Conservation (phyloP, 352 stramenopile genomes). For the Phytophthora cryptogea region DNA sequence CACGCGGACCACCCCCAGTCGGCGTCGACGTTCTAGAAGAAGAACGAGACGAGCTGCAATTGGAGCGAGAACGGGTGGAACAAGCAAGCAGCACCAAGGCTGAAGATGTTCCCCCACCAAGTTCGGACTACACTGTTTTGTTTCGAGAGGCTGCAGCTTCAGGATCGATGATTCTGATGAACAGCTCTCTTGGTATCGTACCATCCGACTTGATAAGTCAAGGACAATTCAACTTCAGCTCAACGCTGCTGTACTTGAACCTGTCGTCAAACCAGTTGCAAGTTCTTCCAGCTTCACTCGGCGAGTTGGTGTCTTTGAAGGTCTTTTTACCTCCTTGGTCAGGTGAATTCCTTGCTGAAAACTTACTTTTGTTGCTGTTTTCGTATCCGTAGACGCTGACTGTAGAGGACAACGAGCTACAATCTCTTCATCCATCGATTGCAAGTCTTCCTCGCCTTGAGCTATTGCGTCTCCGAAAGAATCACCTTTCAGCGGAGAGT, state of each 20-base stretch:
- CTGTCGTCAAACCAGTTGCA: conserved; percentile 70
- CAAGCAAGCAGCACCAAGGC: conserved; percentile 4
- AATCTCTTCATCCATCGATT: conserved; percentile 49
- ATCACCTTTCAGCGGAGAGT: conserved; percentile 54
- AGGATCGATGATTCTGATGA: conserved; percentile 52
- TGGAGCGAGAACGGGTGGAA: conserved; percentile 30
- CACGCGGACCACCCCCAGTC: conserved; percentile 55
- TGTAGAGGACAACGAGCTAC: conserved; percentile 67
- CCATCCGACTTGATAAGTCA: conserved; percentile 33
- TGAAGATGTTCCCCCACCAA: conserved; percentile 11
- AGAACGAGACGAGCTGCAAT: conserved; percentile 65
- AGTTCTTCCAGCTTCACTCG: conserved; percentile 47
- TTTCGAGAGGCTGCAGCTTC: conserved; percentile 69
- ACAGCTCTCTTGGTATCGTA: conserved; percentile 33
- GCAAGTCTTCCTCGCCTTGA: conserved; percentile 52
- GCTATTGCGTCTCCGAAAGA: conserved; percentile 74
- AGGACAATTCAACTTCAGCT: conserved; percentile 44
- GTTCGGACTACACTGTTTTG: conserved; percentile 29
- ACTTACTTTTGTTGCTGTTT: conserved; percentile 1
- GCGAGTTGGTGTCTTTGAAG: conserved; percentile 49
- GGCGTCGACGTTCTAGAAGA: conserved; percentile 68
- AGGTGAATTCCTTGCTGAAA: not conserved
- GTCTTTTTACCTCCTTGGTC: conserved; percentile 14
- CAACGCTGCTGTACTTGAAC: conserved; percentile 65
- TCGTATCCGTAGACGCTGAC: conserved; percentile 51